Conservation (phyloP, 352 stramenopile species). For the Phytopythium helicoides region DNA sequence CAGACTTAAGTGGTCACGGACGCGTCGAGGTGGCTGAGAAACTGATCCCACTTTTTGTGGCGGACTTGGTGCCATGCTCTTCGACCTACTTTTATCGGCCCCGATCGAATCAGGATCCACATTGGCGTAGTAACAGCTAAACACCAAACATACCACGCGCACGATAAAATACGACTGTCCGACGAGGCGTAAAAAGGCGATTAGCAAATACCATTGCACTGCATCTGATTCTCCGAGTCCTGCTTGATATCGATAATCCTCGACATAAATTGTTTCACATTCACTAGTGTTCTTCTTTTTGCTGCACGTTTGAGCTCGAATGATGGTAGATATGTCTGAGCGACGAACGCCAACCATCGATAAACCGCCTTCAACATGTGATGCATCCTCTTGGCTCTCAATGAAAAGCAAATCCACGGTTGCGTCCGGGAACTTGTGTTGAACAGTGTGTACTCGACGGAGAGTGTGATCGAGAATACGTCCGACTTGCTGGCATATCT, state of each 20-base stretch:
- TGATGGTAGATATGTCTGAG: neutral
- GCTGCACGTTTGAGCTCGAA: neutral
- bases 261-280: conserved; percentile 16
- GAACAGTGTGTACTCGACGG: neutral
- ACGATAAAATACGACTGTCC: conserved; percentile 40
- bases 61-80: neutral
- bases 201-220: conserved; percentile 27
- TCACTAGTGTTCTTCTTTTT: neutral
- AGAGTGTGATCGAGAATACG: neutral
- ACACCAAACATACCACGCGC: conserved; percentile 22
- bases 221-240: conserved; percentile 18
- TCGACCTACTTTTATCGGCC: neutral
- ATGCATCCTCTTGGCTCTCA: conserved; percentile 3
- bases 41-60: conserved; percentile 1
- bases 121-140: conserved; percentile 24
- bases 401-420: neutral
- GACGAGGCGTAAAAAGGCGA: conserved; percentile 21
- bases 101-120: neutral
- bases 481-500: neutral
- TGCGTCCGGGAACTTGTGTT: neutral
- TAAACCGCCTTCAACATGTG: neutral
- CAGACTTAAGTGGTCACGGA: conserved; percentile 3
- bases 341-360: neutral
- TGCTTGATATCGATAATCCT: conserved; percentile 41
- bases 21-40: neutral